Base-by-base conservation (phyloP, 768 basidiomycete species). In the Rhodotorula sphaerocarpa region DNA sequence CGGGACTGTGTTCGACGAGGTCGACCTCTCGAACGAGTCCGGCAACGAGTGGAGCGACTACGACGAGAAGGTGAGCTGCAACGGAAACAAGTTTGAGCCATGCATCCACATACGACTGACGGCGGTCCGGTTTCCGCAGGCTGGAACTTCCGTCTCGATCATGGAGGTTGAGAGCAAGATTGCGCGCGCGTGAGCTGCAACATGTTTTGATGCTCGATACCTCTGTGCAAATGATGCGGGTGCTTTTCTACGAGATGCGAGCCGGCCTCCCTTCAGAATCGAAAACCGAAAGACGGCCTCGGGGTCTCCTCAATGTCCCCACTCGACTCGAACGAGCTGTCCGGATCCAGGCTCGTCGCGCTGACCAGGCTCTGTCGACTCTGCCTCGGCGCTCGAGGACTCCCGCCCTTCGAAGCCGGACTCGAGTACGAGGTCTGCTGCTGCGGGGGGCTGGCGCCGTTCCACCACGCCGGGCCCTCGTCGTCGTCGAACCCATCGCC, bases 31-130 rank as follows among this genome's bases (percentile, higher is more conserved):
- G 15, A 39, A 52, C 15, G 83, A 85, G 36, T 39, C 36, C 16
- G 76, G 88, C 45, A 74, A 74, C 1, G 83, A 85, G 5, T 93
- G 90, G 90, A 82, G 79, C 18, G 90, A 91, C 70, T 93, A 93
- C 69, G 90, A 93, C 69, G 90, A 93, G 74, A 89, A 90, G 81
- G 90, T 85, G 64, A 47, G 76, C 25, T 23, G 18, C 42, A 11
- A n/a, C n/a, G n/a, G 27, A n/a, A 27, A 25, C 25, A 12, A 11
- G 3, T 60, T 52, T 41, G 23, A 33, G 18, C 31, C 28, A 39
- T 23, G n/a, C 33, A 47, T 30, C 21, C n/a, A n/a, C n/a, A n/a
- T n/a, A n/a, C n/a, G n/a, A 21, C 51, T 43, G 28, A 52, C 50
- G n/a, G 27, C 36, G 10, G 10, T 23, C 11, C 33, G 7, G 5